Evolutionary conservation across 1,139 yeast species (phyloP).

Genomic region (Sugiyamaella japonica): DNA sequence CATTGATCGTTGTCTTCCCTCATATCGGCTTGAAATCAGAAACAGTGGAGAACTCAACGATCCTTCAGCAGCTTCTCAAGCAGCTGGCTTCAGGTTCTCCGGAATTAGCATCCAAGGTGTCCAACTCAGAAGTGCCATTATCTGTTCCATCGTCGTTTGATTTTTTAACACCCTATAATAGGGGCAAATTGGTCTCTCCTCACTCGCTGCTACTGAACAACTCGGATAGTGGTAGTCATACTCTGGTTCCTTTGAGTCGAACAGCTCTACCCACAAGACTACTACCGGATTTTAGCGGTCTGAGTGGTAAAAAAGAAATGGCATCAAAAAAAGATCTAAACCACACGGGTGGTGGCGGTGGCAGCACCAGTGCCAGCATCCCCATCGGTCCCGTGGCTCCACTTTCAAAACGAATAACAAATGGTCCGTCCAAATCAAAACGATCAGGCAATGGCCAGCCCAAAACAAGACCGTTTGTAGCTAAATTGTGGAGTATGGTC

Average conservation of each 20-base stretch:
- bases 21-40: neutral
- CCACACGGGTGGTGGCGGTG: neutral
- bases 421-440: conserved; percentile 26
- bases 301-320: neutral
- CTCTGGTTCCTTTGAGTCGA: conserved; percentile 17
- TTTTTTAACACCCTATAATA: conserved; percentile 6
- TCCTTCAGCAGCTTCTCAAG: conserved; percentile 20
- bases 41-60: conserved; percentile 16
- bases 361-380: neutral
- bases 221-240: neutral
- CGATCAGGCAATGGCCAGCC: conserved; percentile 36
- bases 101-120: conserved; percentile 12
- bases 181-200: conserved; percentile 7
- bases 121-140: conserved; percentile 3
- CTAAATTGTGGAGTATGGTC: conserved; percentile 93
- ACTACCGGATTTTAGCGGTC: neutral
- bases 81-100: conserved; percentile 19
- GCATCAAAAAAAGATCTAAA: conserved; percentile 2
- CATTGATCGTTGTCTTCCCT: neutral
- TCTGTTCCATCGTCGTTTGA: conserved; percentile 10
- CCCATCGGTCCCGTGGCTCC: conserved; percentile 17
- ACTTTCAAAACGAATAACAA: conserved; percentile 24
- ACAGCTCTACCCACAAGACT: conserved; percentile 13
- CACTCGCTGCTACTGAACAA: conserved; percentile 4
- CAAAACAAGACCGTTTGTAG: conserved; percentile 74